Base-by-base conservation (phyloP, 2,329 filamentous ascomycete genomes). In the Sarocladium strictum region DNA sequence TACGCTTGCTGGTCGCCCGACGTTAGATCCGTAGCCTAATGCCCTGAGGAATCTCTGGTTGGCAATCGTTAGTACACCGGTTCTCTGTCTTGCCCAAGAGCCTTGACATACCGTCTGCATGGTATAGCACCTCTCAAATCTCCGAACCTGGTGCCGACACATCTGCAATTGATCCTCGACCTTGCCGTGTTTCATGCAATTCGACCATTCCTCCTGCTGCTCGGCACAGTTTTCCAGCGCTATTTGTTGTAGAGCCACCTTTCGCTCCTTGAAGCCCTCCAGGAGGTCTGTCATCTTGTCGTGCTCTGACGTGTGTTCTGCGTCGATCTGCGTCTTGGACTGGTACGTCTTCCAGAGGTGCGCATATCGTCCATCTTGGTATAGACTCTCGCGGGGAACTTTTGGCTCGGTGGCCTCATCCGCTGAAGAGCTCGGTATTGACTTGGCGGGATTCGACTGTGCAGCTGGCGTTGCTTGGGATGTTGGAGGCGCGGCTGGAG, bases 261-360 rank as follows among this genome's bases (percentile, higher is more conserved):
- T 90, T 58, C 91, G 85, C 65, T 89, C 84, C 69, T 96, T 95
- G 78, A 86, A 95, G 6, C 84, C 85, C 53, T 93, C 87, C 53
- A 97, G 76, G 55, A 97, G 85, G 66, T 90, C 84, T 67, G 81
- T 79, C 60, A 95, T 79, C 68, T 88, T 87, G 66, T 96, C 91
- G 64, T 90, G 84, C 62, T 94, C 88, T 37, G 81, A 83, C 67
- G 87, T 87, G 19, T 78, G 77, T 57, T 83, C 83, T 50, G 81
- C 77, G 64, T 93, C 86, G 57, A 95, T 73, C 55, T 87, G 77
- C 33, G 76, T 67, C 53, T 89, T 83, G 9, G 93, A 86, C 56
- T 81, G 81, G 77, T 99, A 99, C 56, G 82, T 90, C 72, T 91
- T 93, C 94, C 94, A 99, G 29, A 99, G 77, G 67, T 97, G 82